These are phyloP conservation scores for Dipodascopsis uninucleata DNA, from an alignment of 805 yeast species.

Conservation along the genomic window DNA sequence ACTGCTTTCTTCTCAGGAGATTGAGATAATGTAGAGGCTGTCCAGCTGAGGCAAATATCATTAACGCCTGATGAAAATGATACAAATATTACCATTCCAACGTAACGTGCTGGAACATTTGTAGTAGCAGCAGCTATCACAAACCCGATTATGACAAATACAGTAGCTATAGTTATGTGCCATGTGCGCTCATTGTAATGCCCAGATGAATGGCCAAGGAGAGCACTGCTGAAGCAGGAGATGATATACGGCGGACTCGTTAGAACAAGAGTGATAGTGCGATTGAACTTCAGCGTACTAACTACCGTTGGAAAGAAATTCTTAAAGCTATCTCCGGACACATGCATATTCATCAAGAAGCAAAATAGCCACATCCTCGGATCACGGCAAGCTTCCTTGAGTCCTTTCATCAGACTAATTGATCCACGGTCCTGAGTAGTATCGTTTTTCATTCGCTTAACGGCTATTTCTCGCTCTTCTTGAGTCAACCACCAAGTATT, in stretches of 20 bases:
- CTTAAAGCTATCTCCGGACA: slow-evolving; percentile 36
- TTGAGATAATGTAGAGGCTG: slow-evolving; percentile 39
- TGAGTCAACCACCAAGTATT: slow-evolving; percentile 22
- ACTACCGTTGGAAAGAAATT: slow-evolving; percentile 60
- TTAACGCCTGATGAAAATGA: slow-evolving; percentile 20
- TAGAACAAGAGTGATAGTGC: slow-evolving; percentile 49
- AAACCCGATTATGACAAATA: slow-evolving; percentile 7
- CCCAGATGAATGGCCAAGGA: slow-evolving; percentile 39
- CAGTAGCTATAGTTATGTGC: slow-evolving; percentile 11
- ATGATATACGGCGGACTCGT: slow-evolving; percentile 58
- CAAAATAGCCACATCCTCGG: slow-evolving; percentile 15
- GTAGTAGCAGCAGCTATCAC: slow-evolving; percentile 10
- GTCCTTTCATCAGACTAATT: slow-evolving; percentile 7
- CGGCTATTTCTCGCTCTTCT: slow-evolving; percentile 22
- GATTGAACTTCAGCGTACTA: slow-evolving; percentile 47
- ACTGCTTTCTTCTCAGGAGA: slow-evolving; percentile 44
- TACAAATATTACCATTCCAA: slow-evolving; percentile 17
- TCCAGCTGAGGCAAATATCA: slow-evolving; percentile 18
- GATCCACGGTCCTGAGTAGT: slow-evolving; percentile 33
- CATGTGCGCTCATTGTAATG: slow-evolving; percentile 21
- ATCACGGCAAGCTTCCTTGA: slow-evolving; percentile 13
- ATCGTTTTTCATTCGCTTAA: slow-evolving; percentile 21
- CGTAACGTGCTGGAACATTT: slow-evolving; percentile 11
- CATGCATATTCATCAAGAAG: slow-evolving; percentile 16
- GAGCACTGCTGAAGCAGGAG: slow-evolving; percentile 42